Percentiles rank a stretch among this genome's conserved stretches.
Evolutionary conservation across 2,329 filamentous ascomycete species (phyloP).

Genomic region (Keithomyces neogunnii): DNA sequence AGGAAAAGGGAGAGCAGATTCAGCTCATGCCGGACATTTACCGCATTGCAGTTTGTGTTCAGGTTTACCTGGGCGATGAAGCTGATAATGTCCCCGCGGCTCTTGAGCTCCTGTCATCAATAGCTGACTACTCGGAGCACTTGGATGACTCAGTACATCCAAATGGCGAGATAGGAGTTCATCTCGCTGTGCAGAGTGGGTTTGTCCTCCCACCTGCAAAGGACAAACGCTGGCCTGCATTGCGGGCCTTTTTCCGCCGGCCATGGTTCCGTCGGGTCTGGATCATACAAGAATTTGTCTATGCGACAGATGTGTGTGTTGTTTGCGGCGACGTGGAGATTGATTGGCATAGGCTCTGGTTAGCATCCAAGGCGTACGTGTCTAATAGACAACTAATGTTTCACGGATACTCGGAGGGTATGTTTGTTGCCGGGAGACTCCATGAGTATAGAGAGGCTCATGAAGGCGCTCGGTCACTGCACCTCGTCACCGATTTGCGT

Average conservation of each 20-base stretch:
- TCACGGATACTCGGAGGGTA: conserved; percentile 1
- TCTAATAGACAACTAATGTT: conserved; percentile 7
- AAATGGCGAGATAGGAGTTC: conserved; percentile 5
- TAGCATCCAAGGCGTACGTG: conserved; percentile 9
- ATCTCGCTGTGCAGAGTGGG: conserved; percentile 5
- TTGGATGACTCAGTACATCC: conserved; percentile 4
- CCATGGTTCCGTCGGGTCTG: conserved; percentile 11
- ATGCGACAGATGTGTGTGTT: conserved; percentile 7
- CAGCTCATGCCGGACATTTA: conserved; percentile 10
- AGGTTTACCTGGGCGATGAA: conserved; percentile 6
- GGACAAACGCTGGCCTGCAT: conserved; percentile 6
- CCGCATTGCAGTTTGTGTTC: conserved; percentile 5
- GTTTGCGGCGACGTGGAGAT: conserved; percentile 7
- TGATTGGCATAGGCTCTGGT: conserved; percentile 8
- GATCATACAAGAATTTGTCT: conserved; percentile 11
- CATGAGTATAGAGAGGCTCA: conserved; percentile 6
- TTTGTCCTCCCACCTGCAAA: conserved; percentile 2
- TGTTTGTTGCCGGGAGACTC: background rate
- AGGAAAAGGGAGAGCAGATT: conserved; percentile 9
- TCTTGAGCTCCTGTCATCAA: conserved; percentile 2
- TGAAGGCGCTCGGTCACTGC: conserved; percentile 4
- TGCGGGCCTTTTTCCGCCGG: conserved; percentile 8
- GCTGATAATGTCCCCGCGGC: conserved; percentile 5
- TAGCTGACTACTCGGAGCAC: conserved; percentile 8
- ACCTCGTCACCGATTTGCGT: conserved; percentile 5